These are phyloP conservation scores for Protostelium mycophagum DNA, from an alignment of 78 protist species.

Conservation along the genomic window DNA sequence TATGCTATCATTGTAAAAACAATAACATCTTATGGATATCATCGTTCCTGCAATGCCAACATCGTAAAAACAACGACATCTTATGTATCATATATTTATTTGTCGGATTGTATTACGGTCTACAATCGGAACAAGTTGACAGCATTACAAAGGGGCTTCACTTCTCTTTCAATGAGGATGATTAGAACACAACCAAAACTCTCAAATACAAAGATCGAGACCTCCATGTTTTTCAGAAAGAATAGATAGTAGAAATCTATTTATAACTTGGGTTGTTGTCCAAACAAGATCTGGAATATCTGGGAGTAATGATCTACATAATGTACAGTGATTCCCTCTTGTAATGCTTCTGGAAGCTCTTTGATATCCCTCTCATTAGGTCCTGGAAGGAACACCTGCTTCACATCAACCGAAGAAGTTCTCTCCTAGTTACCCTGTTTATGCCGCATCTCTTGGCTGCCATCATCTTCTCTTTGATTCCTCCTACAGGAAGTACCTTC, in stretches of 20 bases:
- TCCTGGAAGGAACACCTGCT: constrained; percentile 22
- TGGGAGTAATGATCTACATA: constrained; percentile 73
- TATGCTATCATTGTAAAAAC: no score
- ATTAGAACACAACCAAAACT: no score
- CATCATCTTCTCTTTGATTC: constrained; percentile 89
- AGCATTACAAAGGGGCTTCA: no score
- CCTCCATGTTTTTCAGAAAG: neutral
- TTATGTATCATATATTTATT: no score
- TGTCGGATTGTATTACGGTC: no score
- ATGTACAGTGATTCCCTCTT: constrained; percentile 42
- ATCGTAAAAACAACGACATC: no score
- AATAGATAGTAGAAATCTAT: neutral
- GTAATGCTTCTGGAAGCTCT: constrained; percentile 67
- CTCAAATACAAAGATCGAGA: neutral
- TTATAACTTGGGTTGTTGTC: constrained; percentile 25
- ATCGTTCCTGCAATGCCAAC: no score
- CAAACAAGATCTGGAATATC: constrained; percentile 53
- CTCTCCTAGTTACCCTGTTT: neutral
- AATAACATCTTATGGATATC: no score
- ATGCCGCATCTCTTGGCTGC: constrained; percentile 77
- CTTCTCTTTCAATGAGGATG: no score
- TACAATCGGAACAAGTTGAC: no score
- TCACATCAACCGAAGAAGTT: neutral
- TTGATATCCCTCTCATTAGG: constrained; percentile 56
- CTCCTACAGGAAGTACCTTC: constrained; percentile 87